Base-by-base conservation (phyloP, 2,329 filamentous ascomycete genomes). In the Alternaria consortialis region DNA sequence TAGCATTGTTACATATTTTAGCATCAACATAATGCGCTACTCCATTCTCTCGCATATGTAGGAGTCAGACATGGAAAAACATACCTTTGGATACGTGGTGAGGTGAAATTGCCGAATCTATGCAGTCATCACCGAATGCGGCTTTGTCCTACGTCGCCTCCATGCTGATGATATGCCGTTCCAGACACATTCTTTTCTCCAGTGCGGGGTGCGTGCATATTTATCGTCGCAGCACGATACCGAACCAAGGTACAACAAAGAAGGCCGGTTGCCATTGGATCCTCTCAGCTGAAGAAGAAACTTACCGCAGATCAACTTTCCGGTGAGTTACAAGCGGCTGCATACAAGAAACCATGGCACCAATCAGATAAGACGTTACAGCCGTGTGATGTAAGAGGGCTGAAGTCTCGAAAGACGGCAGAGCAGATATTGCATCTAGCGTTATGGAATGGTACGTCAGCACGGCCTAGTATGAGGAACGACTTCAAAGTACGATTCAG, bases 311-410 rank as follows among this genome's bases (percentile, higher is more conserved):
- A n/a, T 12, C 5, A 5, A 40, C 13, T 6, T 27, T 27, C 42
- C 12, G 42, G 23, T 29, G 13, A 44, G 42, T 23, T 17, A 1
- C 25, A 29, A 44, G 29, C 42, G 42, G 25, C 13, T 44, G 25
- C 42, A 44, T 44, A 13, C 42, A 44, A 29, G 13, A 3, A 13
- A 9, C 11, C 20, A 29, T 37, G 15, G 15, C 15, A n/a, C 7
- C 36, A 3, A 7, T 9, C 6, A 17, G 15, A 8, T 37, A 6
- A 2, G 7, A 7, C 4, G 15, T 17, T 7, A 7, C 17, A 37
- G 36, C 7, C n/a, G 7, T n/a, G 6, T 9, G 1, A 15, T 8
- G n/a, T 9, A 4, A 4, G 2, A 8, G 1, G 2, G 5, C 7
- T 7, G n/a, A 1, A 37, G 1, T 8, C 4, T 37, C 7, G 31